Conservation (phyloP, 202 grass and related monocot species). For the Panicum hallii region DNA sequence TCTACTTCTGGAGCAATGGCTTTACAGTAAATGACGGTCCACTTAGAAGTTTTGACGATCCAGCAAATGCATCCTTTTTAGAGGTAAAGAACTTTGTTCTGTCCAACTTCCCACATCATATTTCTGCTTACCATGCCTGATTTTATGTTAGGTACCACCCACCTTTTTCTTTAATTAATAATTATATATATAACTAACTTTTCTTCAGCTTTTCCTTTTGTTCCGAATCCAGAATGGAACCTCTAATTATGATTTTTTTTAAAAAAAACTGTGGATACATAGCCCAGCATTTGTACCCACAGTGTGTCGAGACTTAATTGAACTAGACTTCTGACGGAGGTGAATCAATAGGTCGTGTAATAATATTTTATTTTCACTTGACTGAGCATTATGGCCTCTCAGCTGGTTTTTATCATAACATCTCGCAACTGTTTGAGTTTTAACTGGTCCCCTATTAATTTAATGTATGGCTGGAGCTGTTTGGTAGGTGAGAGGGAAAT, state of each 20-base stretch:
- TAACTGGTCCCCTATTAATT: constrained; percentile 5
- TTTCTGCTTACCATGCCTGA: constrained; percentile 18
- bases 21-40: constrained; percentile 92
- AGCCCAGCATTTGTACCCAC: background rate
- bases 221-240: constrained; percentile 32
- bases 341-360: constrained; percentile 21
- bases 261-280: background rate
- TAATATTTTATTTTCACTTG: background rate
- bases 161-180: constrained; percentile 11
- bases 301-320: constrained; percentile 13
- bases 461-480: constrained; percentile 15
- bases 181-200: background rate
- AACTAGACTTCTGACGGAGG: constrained; percentile 9
- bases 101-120: constrained; percentile 18
- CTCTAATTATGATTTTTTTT: constrained; percentile 4
- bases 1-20: constrained; percentile 90
- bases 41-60: constrained; percentile 93
- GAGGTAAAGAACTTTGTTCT: constrained; percentile 60
- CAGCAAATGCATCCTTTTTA: constrained; percentile 85
- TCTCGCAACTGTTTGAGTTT: constrained; percentile 4
- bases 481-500: constrained; percentile 14
- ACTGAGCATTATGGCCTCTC: constrained; percentile 23
- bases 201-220: constrained; percentile 8
- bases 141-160: constrained; percentile 3
- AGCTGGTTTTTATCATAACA: constrained; percentile 36